Conservation (phyloP, 208 protist genomes). For the Trichomonas tenax region DNA sequence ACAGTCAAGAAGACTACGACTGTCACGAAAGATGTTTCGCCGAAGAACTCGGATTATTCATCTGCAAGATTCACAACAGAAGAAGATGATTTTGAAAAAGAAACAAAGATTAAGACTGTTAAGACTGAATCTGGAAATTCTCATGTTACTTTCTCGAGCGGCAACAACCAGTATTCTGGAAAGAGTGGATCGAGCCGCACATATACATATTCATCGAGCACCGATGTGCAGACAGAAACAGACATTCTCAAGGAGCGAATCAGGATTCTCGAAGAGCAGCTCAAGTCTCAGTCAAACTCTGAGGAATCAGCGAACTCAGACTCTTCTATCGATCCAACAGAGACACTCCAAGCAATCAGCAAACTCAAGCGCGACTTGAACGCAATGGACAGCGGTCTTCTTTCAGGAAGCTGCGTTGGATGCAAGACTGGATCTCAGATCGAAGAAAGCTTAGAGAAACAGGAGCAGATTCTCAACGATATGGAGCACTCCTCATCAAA, state of each 20-base stretch:
- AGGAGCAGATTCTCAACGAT: neutral
- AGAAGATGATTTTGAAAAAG: neutral
- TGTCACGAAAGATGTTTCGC: too few species aligned
- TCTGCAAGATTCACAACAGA: neutral
- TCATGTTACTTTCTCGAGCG: neutral
- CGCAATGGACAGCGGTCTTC: neutral
- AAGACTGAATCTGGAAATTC: neutral
- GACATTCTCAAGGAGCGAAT: neutral
- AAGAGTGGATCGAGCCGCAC: neutral
- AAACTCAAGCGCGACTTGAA: neutral
- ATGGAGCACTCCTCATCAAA: too few species aligned
- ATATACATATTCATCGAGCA: neutral
- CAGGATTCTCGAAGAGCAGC: neutral
- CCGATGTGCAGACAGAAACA: neutral
- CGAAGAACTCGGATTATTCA: neutral
- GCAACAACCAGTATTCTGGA: neutral
- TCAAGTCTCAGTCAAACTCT: neutral
- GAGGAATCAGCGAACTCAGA: neutral
- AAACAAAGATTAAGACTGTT: neutral
- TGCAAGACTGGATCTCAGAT: neutral
- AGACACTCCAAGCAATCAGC: neutral
- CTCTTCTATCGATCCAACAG: neutral
- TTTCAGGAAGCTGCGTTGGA: neutral
- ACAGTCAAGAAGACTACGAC: neutral
- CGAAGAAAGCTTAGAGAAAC: neutral